Evolutionary conservation across 2,329 filamentous ascomycete genomes (phyloP).

Genomic region (Chrysoporthe austroafricana): DNA sequence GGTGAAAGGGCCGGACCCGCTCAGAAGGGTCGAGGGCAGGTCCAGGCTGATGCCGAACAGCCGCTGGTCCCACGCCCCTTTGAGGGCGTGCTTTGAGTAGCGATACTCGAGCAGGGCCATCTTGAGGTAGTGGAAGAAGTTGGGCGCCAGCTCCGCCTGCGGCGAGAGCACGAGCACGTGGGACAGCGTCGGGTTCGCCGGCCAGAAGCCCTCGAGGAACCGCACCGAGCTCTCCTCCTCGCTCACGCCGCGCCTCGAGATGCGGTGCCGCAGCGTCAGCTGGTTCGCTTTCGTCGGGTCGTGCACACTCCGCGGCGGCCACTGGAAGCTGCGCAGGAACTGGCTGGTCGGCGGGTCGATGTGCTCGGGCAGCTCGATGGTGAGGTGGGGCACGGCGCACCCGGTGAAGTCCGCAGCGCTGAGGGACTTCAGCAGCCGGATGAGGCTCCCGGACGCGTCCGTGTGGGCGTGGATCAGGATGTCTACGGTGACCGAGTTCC

Average conservation of each 20-base stretch:
- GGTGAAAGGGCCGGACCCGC: conserved; percentile 61
- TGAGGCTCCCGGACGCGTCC: conserved; percentile 72
- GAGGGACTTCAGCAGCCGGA: conserved; percentile 78
- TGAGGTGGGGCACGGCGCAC: conserved; percentile 72
- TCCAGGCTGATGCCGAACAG: conserved; percentile 83
- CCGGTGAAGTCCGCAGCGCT: conserved; percentile 75
- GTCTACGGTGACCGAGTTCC: conserved; percentile 79
- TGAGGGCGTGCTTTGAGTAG: conserved; percentile 61
- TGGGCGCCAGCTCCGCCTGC: conserved; percentile 75
- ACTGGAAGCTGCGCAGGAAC: conserved; percentile 67
- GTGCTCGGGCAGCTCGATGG: conserved; percentile 77
- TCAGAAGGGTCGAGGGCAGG: conserved; percentile 66
- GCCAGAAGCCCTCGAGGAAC: conserved; percentile 89
- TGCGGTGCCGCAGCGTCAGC: conserved; percentile 75
- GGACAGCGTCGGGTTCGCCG: conserved; percentile 61
- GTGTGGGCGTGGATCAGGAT: conserved; percentile 79
- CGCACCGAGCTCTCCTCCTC: conserved; percentile 74
- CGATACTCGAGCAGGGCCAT: conserved; percentile 77
- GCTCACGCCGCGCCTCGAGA: conserved; percentile 61
- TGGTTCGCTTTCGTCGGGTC: conserved; percentile 51
- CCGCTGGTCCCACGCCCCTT: conserved; percentile 51
- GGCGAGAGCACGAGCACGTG: conserved; percentile 87
- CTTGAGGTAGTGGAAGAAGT: conserved; percentile 78
- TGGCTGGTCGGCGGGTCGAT: conserved; percentile 67
- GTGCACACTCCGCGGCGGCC: conserved; percentile 59